Conservation (phyloP, 1,139 yeast genomes). For the Debaryomyces sp. region DNA sequence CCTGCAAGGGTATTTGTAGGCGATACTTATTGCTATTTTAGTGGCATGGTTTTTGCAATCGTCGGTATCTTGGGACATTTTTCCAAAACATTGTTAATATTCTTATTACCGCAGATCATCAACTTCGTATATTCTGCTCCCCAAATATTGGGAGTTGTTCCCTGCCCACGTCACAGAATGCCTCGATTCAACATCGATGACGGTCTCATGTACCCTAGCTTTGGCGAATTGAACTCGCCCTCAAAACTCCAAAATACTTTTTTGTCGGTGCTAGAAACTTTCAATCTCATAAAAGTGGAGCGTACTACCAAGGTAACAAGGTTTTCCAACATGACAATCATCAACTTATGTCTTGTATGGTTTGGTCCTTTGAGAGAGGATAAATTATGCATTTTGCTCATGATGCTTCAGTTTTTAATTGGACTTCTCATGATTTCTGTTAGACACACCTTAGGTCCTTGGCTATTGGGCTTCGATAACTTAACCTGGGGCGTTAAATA, state of each 20-base stretch:
- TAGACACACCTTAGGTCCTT: conserved; percentile 84
- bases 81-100: conserved; percentile 83
- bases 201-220: conserved; percentile 75
- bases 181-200: conserved; percentile 72
- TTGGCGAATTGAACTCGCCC: conserved; percentile 28
- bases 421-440: conserved; percentile 70
- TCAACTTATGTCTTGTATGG: conserved; percentile 81
- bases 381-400: conserved; percentile 58
- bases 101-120: conserved; percentile 87
- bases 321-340: conserved; percentile 83
- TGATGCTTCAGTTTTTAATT: conserved; percentile 61
- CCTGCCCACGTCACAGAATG: conserved; percentile 94
- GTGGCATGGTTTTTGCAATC: conserved; percentile 98
- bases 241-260: conserved; percentile 25
- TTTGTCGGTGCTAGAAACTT: conserved; percentile 37
- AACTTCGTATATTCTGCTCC: conserved; percentile 90
- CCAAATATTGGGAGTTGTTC: conserved; percentile 80
- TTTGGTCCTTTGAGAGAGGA: conserved; percentile 91
- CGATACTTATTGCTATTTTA: conserved; percentile 95
- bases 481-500: conserved; percentile 51
- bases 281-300: conserved; percentile 54
- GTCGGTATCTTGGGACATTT: conserved; percentile 96
- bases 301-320: conserved; percentile 41
- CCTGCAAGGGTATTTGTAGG: conserved; percentile 96
- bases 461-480: conserved; percentile 90